Percentiles rank a stretch among this genome's conserved stretches.
phyloP scores from a whole-genome alignment of 1,284 basidiomycete genomes.

The Heliocybe sulcata region DNA sequence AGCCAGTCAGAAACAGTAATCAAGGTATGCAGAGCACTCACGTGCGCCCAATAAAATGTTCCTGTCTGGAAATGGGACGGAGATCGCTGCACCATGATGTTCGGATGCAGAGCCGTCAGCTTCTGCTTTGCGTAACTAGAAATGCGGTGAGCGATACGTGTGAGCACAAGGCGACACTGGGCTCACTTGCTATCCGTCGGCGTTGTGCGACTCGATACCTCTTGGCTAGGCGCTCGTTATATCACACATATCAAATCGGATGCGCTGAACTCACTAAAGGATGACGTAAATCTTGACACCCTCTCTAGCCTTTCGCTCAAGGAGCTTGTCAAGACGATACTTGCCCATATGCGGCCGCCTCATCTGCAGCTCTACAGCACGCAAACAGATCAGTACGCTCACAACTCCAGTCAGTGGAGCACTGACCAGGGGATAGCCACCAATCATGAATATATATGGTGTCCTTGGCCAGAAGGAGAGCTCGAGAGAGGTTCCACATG shows the following conservation, averaged over 20 bases:
- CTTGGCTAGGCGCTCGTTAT: constrained; percentile 51
- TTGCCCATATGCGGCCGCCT: constrained; percentile 79
- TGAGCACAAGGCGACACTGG: not conserved
- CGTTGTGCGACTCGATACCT: constrained; percentile 96
- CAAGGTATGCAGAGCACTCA: constrained; percentile 26
- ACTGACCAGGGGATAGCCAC: constrained; percentile 83
- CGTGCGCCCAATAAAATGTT: constrained; percentile 98
- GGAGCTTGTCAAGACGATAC: constrained; percentile 84
- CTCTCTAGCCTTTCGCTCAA: constrained; percentile 91
- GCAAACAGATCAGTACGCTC: constrained; percentile 7
- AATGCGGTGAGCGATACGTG: constrained; percentile 11
- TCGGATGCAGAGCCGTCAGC: constrained; percentile 82
- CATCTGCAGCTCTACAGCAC: constrained; percentile 68
- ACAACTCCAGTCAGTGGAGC: not conserved
- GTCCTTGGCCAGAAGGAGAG: constrained; percentile 87
- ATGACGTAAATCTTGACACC: constrained; percentile 98
- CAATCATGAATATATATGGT: constrained; percentile 92
- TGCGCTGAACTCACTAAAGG: constrained; percentile 62
- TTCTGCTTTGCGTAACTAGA: constrained; percentile 84
- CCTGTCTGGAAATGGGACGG: constrained; percentile 97
- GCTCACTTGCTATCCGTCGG: constrained; percentile 84
- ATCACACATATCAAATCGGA: not conserved
- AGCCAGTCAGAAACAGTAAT: too few relatives aligned
- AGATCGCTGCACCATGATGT: constrained; percentile 95
- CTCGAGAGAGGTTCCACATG: constrained; percentile 95